A percentile compares a stretch with the other conserved stretches of the same genome.
phyloP scores from a whole-genome alignment of 2,329 filamentous ascomycete genomes.

The Aspergillus cejpii region DNA sequence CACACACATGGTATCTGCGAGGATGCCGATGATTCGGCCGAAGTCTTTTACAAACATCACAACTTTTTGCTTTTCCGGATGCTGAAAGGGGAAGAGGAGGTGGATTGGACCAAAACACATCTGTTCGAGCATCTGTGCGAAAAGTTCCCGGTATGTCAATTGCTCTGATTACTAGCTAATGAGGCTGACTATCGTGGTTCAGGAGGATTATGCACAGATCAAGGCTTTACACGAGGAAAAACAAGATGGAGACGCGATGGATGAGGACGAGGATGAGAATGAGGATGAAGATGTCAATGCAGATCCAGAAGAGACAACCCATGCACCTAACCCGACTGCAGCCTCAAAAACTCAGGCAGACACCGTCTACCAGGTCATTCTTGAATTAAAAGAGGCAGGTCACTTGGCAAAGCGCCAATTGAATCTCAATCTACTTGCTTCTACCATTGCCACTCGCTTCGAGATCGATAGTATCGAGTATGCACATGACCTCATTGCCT shows the following conservation, averaged over 20 bases:
- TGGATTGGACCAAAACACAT: slow-evolving; percentile 42
- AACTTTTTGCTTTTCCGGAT: slow-evolving; percentile 44
- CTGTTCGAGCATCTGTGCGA: slow-evolving; percentile 41
- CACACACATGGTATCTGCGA: slow-evolving; percentile 40
- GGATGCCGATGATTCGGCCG: slow-evolving; percentile 42
- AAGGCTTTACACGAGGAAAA: slow-evolving; percentile 23
- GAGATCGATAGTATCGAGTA: slow-evolving; percentile 32
- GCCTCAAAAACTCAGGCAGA: slow-evolving; percentile 33
- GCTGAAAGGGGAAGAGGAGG: slow-evolving; percentile 41
- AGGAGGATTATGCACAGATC: slow-evolving; percentile 33
- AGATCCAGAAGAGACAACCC: slow-evolving; percentile 16
- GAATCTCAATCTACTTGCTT: slow-evolving; percentile 30
- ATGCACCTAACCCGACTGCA: slow-evolving; percentile 21
- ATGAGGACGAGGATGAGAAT: slow-evolving; percentile 13
- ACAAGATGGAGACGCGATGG: slow-evolving; percentile 14
- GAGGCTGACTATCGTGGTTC: slow-evolving; percentile 4
- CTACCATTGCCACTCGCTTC: slow-evolving; percentile 30
- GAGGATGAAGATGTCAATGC: slow-evolving; percentile 16
- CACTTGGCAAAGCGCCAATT: slow-evolving; percentile 38
- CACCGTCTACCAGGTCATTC: slow-evolving; percentile 33
- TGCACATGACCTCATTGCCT: slow-evolving; percentile 32
- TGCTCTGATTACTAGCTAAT: background rate
- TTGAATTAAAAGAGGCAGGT: slow-evolving; percentile 37
- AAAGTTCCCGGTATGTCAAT: slow-evolving; percentile 35
- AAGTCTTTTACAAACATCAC: slow-evolving; percentile 42